A percentile compares a stretch with the other conserved stretches of the same genome.
Evolutionary conservation across 441 rosid species (phyloP).

Genomic region (Omphalea diandra): DNA sequence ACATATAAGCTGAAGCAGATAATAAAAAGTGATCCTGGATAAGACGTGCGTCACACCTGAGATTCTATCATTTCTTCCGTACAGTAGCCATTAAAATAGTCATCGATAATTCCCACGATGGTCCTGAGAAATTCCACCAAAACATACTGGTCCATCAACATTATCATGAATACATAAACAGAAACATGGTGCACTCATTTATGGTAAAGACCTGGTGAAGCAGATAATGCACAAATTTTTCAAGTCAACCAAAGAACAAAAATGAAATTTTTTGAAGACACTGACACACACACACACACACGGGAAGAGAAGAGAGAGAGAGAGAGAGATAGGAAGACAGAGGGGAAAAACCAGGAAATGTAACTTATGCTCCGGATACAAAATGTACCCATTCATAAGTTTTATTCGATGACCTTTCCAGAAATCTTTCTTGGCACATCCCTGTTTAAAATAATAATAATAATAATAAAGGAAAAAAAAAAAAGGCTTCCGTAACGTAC

Average conservation of each 20-base stretch:
- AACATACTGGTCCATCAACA: conserved; percentile 26
- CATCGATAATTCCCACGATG: conserved; percentile 86
- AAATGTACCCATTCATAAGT: conserved; percentile 7
- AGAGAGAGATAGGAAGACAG: too few species aligned
- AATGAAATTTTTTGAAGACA: conserved; percentile 4
- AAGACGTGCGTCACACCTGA: conserved; percentile 56
- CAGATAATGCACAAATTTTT: not conserved
- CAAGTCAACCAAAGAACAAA: not conserved
- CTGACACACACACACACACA: too few species aligned
- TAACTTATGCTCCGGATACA: conserved; percentile 6
- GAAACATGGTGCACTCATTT: conserved; percentile 9
- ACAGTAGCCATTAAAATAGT: conserved; percentile 92
- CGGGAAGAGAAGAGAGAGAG: not conserved
- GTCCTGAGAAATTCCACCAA: conserved; percentile 52
- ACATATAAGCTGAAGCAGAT: conserved; percentile 7
- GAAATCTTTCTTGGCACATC: not conserved
- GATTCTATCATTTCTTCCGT: conserved; percentile 99
- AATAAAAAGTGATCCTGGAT: conserved; percentile 13
- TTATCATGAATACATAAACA: not conserved
- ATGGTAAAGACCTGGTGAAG: not conserved
- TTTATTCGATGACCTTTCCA: not conserved
- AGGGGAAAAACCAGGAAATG: not conserved
- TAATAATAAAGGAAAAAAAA: too few species aligned
- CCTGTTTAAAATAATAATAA: conserved; percentile 9
- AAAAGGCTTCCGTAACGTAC: conserved; percentile 47